phyloP scores from a whole-genome alignment of 2,329 filamentous ascomycete genomes.

The Exophiala xenobiotica region DNA sequence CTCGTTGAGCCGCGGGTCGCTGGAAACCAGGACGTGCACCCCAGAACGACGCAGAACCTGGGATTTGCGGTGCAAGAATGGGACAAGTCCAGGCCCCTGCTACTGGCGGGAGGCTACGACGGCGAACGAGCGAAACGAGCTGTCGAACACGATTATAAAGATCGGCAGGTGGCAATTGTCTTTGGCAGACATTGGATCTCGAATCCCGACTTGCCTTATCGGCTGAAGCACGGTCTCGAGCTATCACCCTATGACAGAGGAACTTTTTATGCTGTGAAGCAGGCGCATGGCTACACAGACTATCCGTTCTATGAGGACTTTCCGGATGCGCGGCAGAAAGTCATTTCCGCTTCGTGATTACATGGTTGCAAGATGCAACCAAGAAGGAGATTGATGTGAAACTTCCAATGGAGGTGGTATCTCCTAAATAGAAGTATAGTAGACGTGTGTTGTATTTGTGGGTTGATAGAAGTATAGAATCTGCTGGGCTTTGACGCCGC shows the following conservation, averaged over 20 bases:
- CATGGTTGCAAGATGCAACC: no score
- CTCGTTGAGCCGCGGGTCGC: conserved; percentile 54
- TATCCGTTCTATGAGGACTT: not conserved
- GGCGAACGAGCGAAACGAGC: conserved; percentile 52
- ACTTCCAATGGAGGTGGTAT: no score
- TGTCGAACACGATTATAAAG: conserved; percentile 42
- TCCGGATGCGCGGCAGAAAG: not conserved
- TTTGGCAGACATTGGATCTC: conserved; percentile 50
- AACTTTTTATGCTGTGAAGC: conserved; percentile 11
- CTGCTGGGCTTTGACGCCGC: no score
- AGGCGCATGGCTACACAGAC: conserved; percentile 5
- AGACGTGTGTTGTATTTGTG: no score
- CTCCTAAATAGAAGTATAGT: no score
- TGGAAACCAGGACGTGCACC: conserved; percentile 36
- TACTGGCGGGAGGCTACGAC: conserved; percentile 57
- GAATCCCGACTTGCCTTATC: conserved; percentile 50
- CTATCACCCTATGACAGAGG: conserved; percentile 9
- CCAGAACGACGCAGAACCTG: conserved; percentile 30
- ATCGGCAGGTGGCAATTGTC: conserved; percentile 47
- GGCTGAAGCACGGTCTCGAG: conserved; percentile 40
- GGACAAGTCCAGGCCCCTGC: conserved; percentile 54
- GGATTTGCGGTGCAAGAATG: conserved; percentile 37
- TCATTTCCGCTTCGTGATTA: not conserved
- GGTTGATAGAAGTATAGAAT: no score
- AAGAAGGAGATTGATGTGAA: no score